Evolutionary conservation across 768 basidiomycete species (phyloP).

Genomic region (Leccinum barrowsii): DNA sequence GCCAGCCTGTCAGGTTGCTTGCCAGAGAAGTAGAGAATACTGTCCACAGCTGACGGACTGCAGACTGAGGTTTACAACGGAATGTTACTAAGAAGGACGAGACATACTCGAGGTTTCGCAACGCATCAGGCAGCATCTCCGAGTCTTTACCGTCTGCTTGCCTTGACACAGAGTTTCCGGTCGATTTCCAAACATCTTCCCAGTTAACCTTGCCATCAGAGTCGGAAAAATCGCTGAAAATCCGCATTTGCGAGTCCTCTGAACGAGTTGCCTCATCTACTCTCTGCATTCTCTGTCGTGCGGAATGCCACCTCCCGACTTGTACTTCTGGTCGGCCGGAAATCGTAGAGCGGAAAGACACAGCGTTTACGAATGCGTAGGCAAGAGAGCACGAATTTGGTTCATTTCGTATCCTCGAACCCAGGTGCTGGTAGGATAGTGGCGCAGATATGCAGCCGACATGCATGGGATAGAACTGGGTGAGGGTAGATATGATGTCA

Average conservation of each 20-base stretch:
- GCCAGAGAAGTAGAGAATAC: slow-evolving; percentile 56
- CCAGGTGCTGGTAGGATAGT: slow-evolving; percentile 26
- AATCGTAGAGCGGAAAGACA: slow-evolving; percentile 61
- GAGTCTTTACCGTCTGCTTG: not conserved
- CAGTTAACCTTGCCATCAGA: slow-evolving; percentile 36
- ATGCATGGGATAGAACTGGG: slow-evolving; percentile 37
- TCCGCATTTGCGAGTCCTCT: slow-evolving; percentile 1
- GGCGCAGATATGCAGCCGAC: slow-evolving; percentile 65
- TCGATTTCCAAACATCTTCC: slow-evolving; percentile 49
- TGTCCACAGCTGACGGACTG: slow-evolving; percentile 18
- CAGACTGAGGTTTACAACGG: not conserved
- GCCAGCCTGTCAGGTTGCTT: slow-evolving; percentile 53
- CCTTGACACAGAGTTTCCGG: slow-evolving; percentile 3
- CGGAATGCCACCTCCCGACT: slow-evolving; percentile 72
- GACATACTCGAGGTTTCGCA: slow-evolving; percentile 33
- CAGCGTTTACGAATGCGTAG: slow-evolving; percentile 41
- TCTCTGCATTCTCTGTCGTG: slow-evolving; percentile 28
- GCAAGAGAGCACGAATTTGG: slow-evolving; percentile 56
- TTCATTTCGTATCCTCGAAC: slow-evolving; percentile 10
- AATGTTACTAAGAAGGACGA: not conserved
- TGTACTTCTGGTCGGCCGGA: slow-evolving; percentile 55
- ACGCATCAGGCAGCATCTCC: slow-evolving; percentile 34
- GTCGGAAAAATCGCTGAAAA: slow-evolving; percentile 1
- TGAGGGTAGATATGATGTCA: slow-evolving; percentile 37
- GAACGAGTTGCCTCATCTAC: not conserved